These are phyloP conservation scores for Hypericum androsaemum DNA, from an alignment of 345 rosid species.

Conservation along the genomic window DNA sequence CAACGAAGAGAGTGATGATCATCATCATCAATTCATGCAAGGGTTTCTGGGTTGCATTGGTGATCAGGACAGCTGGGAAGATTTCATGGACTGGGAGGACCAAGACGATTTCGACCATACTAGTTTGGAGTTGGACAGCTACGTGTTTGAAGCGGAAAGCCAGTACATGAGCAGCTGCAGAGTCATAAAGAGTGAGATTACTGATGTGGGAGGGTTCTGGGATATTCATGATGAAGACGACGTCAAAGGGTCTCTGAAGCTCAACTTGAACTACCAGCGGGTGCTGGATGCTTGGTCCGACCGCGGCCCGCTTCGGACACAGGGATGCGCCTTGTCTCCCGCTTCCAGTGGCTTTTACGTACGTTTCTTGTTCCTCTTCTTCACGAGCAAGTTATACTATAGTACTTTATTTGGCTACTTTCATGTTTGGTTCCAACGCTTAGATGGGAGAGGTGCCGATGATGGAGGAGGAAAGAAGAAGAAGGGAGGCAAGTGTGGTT, in stretches of 20 bases:
- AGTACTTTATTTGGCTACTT: background rate
- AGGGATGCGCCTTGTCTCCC: slow-evolving; percentile 24
- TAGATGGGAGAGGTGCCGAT: slow-evolving; percentile 65
- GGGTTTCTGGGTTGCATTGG: slow-evolving; percentile 19
- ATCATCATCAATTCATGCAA: slow-evolving; percentile 22
- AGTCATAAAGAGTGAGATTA: too few species aligned
- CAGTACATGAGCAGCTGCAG: background rate
- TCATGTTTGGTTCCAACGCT: background rate
- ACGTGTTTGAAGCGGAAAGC: slow-evolving; percentile 11
- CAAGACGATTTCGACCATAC: slow-evolving; percentile 13
- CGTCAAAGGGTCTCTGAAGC: slow-evolving; percentile 31
- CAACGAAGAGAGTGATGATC: slow-evolving; percentile 11
- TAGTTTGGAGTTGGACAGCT: slow-evolving; percentile 1
- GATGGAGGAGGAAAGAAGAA: slow-evolving; percentile 38
- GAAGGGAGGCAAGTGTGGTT: slow-evolving; percentile 71
- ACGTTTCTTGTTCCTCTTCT: slow-evolving; percentile 22
- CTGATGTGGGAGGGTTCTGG: slow-evolving; percentile 14
- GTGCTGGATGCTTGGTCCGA: slow-evolving; percentile 69
- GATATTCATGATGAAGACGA: slow-evolving; percentile 20
- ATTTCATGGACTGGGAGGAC: slow-evolving; percentile 33
- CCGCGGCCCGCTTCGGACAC: slow-evolving; percentile 35
- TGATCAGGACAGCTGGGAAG: slow-evolving; percentile 23
- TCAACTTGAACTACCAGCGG: slow-evolving; percentile 67
- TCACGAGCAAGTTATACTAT: slow-evolving; percentile 9
- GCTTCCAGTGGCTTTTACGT: slow-evolving; percentile 31